phyloP scores from a whole-genome alignment of 208 protist genomes.

The Endotrypanum monterogeii region DNA sequence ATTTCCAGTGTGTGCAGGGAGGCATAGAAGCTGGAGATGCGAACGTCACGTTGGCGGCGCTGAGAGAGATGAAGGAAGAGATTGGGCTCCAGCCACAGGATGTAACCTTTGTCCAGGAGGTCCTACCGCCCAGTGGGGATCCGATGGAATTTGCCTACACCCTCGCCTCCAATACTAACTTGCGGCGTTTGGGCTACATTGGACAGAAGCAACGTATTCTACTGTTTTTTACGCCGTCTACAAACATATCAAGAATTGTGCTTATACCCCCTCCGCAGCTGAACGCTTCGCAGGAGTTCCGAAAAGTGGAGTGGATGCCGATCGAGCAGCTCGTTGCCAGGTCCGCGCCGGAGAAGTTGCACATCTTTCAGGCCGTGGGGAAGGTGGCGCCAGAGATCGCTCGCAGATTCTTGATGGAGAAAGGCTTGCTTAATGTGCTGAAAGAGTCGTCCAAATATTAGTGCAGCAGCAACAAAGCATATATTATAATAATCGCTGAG shows the following conservation, averaged over 20 bases:
- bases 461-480: not conserved
- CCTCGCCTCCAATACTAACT: constrained; percentile 48
- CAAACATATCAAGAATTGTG: constrained; percentile 52
- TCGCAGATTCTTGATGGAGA: constrained; percentile 35
- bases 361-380: constrained; percentile 61
- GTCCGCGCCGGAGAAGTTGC: constrained; percentile 50
- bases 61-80: constrained; percentile 78
- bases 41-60: constrained; percentile 55
- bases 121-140: constrained; percentile 63
- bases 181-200: constrained; percentile 66
- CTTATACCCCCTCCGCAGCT: constrained; percentile 56
- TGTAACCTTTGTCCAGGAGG: constrained; percentile 66
- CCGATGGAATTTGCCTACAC: constrained; percentile 68
- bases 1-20: constrained; percentile 79
- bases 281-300: constrained; percentile 58
- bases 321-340: constrained; percentile 31
- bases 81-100: constrained; percentile 57
- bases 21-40: constrained; percentile 65
- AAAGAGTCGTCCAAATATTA: constrained; percentile 20
- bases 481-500: not conserved
- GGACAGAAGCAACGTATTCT: constrained; percentile 80
- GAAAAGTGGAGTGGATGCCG: constrained; percentile 52
- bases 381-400: constrained; percentile 45
- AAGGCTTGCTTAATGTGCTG: not conserved
- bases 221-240: constrained; percentile 60